phyloP scores from a whole-genome alignment of 2,329 filamentous ascomycete genomes.

The Celoporthe dispersa region DNA sequence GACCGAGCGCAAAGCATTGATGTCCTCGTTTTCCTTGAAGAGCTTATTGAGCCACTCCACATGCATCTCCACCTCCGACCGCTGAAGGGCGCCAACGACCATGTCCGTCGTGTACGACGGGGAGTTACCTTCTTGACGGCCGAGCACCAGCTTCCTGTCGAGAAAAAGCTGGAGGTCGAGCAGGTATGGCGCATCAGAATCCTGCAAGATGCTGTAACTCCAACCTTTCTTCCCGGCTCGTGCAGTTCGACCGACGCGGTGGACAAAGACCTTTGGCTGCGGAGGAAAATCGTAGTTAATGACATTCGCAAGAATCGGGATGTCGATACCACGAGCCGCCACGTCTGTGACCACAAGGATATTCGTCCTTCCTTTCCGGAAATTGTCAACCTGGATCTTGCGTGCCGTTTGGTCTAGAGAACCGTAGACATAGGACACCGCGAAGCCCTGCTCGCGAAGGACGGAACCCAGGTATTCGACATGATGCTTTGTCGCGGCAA shows the following conservation, averaged over 20 bases:
- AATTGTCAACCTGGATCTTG: slow-evolving; percentile 89
- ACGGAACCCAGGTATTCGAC: slow-evolving; percentile 89
- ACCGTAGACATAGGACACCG: slow-evolving; percentile 93
- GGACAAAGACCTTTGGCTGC: slow-evolving; percentile 95
- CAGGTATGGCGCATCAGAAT: slow-evolving; percentile 88
- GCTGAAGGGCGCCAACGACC: slow-evolving; percentile 75
- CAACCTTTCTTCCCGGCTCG: slow-evolving; percentile 91
- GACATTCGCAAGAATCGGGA: slow-evolving; percentile 92
- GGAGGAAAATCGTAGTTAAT: slow-evolving; percentile 99
- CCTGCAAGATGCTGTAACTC: slow-evolving; percentile 90
- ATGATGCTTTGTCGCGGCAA: slow-evolving; percentile 94
- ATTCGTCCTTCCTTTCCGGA: slow-evolving; percentile 81
- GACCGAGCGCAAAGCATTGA: slow-evolving; percentile 72
- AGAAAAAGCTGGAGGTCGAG: slow-evolving; percentile 94
- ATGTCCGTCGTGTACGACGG: slow-evolving; percentile 82
- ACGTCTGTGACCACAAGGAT: slow-evolving; percentile 97
- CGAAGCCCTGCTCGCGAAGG: slow-evolving; percentile 81
- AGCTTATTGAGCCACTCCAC: slow-evolving; percentile 85
- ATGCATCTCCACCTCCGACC: slow-evolving; percentile 73
- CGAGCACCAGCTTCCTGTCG: slow-evolving; percentile 79
- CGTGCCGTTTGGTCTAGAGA: slow-evolving; percentile 92
- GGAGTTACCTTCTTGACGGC: slow-evolving; percentile 60
- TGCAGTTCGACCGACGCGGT: slow-evolving; percentile 93
- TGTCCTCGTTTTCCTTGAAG: slow-evolving; percentile 74
- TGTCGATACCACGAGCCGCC: slow-evolving; percentile 95